These are phyloP conservation scores for Quillaja saponaria DNA, from an alignment of 306 rosid species.

Conservation along the genomic window DNA sequence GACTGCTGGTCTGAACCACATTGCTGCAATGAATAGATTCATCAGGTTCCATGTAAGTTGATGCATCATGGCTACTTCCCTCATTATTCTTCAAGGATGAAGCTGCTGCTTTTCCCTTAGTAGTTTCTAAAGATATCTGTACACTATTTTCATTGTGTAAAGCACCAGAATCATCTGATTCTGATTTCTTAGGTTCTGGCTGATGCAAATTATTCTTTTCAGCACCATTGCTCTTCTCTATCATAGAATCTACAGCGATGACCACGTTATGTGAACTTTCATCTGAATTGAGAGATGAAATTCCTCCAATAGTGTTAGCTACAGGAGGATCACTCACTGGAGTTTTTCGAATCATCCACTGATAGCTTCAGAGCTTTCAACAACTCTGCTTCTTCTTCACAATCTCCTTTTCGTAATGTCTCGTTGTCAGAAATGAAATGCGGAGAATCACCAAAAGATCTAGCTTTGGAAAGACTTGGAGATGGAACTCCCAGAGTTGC, in stretches of 20 bases:
- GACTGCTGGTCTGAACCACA: constrained; percentile 42
- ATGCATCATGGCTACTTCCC: constrained; percentile 38
- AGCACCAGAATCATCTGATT: constrained; percentile 40
- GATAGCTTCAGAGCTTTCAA: constrained; percentile 72
- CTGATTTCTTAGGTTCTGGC: neutral
- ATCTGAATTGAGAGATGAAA: constrained; percentile 38
- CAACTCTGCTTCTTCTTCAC: constrained; percentile 87
- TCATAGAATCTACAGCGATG: constrained; percentile 37
- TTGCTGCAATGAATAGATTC: constrained; percentile 38
- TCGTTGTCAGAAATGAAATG: constrained; percentile 51
- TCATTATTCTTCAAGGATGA: constrained; percentile 38
- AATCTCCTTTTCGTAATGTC: constrained; percentile 69
- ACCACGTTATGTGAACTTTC: constrained; percentile 29
- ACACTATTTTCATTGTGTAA: constrained; percentile 41
- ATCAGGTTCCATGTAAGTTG: constrained; percentile 35
- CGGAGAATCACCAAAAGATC: constrained; percentile 80
- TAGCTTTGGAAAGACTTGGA: constrained; percentile 74
- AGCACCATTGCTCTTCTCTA: constrained; percentile 38
- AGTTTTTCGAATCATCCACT: constrained; percentile 39
- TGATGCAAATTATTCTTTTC: constrained; percentile 30
- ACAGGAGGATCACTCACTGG: constrained; percentile 43
- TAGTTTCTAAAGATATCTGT: constrained; percentile 37
- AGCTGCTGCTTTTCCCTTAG: constrained; percentile 35
- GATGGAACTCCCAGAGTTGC: constrained; percentile 98
- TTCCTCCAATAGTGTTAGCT: constrained; percentile 30